Evolutionary conservation across 306 rosid genomes (phyloP).

Genomic region (Carpinus viminea): DNA sequence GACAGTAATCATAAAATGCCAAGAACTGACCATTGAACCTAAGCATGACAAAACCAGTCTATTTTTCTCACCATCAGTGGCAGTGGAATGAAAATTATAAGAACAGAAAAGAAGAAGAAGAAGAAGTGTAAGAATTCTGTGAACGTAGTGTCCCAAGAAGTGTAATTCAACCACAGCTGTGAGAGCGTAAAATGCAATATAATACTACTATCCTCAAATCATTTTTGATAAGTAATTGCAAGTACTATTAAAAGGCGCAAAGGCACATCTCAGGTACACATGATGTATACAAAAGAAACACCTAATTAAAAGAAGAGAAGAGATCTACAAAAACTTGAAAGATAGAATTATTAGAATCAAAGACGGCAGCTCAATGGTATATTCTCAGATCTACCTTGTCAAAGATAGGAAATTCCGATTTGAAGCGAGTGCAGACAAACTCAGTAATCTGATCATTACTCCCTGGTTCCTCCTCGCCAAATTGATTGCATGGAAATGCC

Average conservation of each 20-base stretch:
- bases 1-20: not conserved
- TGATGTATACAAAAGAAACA: too few species aligned
- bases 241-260: too few species aligned
- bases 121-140: not conserved
- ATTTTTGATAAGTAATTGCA: not conserved
- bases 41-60: not conserved
- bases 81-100: not conserved
- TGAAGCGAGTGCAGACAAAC: conserved; percentile 82
- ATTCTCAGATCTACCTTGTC: conserved; percentile 55
- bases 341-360: too few species aligned
- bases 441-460: conserved; percentile 74
- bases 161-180: not conserved
- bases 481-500: conserved; percentile 91
- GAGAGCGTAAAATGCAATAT: not conserved
- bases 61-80: not conserved
- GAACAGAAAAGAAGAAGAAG: too few species aligned
- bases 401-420: conserved; percentile 82
- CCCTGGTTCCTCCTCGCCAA: conserved; percentile 85
- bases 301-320: too few species aligned
- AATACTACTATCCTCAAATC: not conserved
- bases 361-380: too few species aligned
- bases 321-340: too few species aligned
- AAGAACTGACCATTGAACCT: not conserved
- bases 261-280: too few species aligned
- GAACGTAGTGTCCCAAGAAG: not conserved